phyloP scores from a whole-genome alignment of 768 basidiomycete species.

The Boletus bicolor region DNA sequence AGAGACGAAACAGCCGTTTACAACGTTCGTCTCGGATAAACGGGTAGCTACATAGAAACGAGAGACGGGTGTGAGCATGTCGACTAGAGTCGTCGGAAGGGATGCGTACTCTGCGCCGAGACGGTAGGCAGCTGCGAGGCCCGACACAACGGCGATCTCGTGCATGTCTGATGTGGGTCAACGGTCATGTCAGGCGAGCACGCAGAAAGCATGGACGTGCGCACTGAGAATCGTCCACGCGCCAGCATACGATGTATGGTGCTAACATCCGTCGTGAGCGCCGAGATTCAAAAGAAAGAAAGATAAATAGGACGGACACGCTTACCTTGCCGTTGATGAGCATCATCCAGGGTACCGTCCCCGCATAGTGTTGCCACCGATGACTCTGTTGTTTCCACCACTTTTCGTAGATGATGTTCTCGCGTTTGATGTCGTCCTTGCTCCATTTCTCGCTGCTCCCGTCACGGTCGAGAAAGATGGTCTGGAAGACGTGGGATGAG shows the following conservation, averaged over 20 bases:
- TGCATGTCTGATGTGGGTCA: neutral
- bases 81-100: neutral
- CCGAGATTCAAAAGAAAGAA: neutral
- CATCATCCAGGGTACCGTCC: neutral
- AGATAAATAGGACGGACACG: no score
- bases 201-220: neutral
- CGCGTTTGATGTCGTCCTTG: neutral
- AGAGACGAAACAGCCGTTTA: neutral
- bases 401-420: neutral
- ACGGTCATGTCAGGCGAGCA: neutral
- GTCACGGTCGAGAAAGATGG: conserved; percentile 1
- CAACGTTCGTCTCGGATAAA: neutral
- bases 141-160: neutral
- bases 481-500: neutral
- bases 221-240: conserved; percentile 1
- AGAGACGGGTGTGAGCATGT: neutral
- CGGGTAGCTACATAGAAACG: neutral
- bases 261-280: neutral
- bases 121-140: neutral
- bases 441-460: neutral
- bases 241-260: neutral
- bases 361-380: neutral
- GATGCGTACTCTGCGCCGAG: neutral
- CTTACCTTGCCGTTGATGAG: neutral
- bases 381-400: neutral